Percentiles rank a stretch among this genome's conserved stretches.
These are phyloP conservation scores for Lactifluus hygrophoroides DNA, from an alignment of 768 basidiomycete species.

Conservation along the genomic window DNA sequence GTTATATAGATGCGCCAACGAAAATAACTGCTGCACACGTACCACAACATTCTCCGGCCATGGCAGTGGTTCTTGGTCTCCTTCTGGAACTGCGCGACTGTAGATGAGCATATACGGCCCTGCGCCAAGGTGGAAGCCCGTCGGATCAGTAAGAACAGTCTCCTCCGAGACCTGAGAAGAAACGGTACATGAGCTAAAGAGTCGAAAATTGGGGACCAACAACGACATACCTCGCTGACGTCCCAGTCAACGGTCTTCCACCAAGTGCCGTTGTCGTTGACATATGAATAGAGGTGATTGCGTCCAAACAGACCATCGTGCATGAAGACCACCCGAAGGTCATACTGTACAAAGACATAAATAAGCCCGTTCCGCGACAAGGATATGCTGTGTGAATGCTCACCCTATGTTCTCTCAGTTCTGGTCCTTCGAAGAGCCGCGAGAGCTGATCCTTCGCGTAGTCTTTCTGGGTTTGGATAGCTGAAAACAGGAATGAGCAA, in stretches of 20 bases:
- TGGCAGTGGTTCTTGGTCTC: conserved; percentile 20
- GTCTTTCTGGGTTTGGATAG: conserved; percentile 41
- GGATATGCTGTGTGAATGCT: conserved; percentile 18
- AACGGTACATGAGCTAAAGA: neutral
- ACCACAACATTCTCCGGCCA: conserved; percentile 30
- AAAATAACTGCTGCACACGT: neutral
- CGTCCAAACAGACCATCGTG: conserved; percentile 74
- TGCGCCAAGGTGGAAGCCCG: conserved; percentile 65
- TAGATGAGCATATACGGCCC: conserved; percentile 79
- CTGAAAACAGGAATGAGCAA: conserved; percentile 29
- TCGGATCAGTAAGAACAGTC: conserved; percentile 54
- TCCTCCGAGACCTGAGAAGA: conserved; percentile 59
- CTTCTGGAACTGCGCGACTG: conserved; percentile 30
- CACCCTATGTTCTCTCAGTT: conserved; percentile 54
- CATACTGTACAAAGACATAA: conserved; percentile 44
- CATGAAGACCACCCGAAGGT: conserved; percentile 67
- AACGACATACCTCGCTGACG: conserved; percentile 47
- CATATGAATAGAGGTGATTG: conserved; percentile 71
- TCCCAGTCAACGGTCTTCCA: conserved; percentile 72
- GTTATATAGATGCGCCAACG: neutral
- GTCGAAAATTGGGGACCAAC: neutral
- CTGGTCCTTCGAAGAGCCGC: conserved; percentile 50
- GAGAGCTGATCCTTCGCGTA: conserved; percentile 37
- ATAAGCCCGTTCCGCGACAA: neutral
- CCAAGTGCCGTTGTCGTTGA: conserved; percentile 60